Evolutionary conservation across 371 early-diverging fungal species (phyloP).

Genomic region (Mortierella sp.): DNA sequence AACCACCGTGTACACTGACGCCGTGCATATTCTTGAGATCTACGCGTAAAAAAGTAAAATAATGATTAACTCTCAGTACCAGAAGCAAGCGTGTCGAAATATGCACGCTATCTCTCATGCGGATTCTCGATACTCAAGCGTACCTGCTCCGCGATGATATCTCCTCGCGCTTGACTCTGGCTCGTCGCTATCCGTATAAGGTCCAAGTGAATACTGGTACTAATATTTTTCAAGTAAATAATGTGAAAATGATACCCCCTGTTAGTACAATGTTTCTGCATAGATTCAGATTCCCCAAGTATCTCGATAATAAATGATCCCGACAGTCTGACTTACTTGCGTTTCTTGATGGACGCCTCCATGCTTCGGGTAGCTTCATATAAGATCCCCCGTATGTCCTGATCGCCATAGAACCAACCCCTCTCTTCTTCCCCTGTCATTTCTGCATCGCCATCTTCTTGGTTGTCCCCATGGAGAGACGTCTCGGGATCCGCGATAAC

Average conservation of each 20-base stretch:
- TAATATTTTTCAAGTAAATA: background rate
- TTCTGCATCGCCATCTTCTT: slow-evolving; percentile 1
- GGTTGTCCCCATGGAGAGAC: background rate
- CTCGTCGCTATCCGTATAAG: slow-evolving; percentile 33
- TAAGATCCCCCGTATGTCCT: slow-evolving; percentile 26
- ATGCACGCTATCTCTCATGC: background rate
- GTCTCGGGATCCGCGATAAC: slow-evolving; percentile 31
- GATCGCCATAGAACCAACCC: slow-evolving; percentile 25
- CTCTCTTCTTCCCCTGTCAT: slow-evolving; percentile 11
- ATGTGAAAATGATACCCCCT: background rate
- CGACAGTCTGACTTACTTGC: slow-evolving; percentile 17
- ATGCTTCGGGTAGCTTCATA: slow-evolving; percentile 14
- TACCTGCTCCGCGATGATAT: slow-evolving; percentile 26
- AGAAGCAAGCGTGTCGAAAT: background rate
- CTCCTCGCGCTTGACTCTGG: background rate
- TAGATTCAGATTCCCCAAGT: background rate
- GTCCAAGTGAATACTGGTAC: slow-evolving; percentile 44
- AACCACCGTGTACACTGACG: slow-evolving; percentile 35
- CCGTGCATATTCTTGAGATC: slow-evolving; percentile 39
- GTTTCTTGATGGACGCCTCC: slow-evolving; percentile 21
- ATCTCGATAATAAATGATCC: background rate
- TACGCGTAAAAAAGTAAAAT: background rate
- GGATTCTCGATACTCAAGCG: no score
- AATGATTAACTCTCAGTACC: background rate
- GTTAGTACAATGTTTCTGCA: background rate